Evolutionary conservation across 257 asterid genomes (phyloP).

Genomic region (Striga asiatica): DNA sequence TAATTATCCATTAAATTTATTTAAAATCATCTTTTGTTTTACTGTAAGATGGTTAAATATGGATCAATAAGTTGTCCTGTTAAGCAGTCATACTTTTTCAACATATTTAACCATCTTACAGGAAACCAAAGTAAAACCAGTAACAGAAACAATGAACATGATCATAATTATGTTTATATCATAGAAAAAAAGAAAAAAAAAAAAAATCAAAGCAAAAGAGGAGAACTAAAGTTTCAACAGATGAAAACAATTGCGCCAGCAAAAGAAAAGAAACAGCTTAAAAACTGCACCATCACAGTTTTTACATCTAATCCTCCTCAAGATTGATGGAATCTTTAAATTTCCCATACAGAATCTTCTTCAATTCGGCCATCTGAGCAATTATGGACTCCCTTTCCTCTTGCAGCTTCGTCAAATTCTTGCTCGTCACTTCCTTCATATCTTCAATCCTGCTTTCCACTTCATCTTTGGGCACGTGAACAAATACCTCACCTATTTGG

Average conservation of each 20-base stretch:
- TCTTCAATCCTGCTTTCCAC: slow-evolving; percentile 52
- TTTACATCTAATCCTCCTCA: slow-evolving; percentile 44
- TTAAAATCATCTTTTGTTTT: too few species aligned
- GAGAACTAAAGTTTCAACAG: neutral
- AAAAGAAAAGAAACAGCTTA: neutral
- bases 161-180: neutral
- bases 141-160: neutral
- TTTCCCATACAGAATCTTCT: slow-evolving; percentile 66
- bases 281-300: too few species aligned
- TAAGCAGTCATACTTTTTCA: too few species aligned
- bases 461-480: slow-evolving; percentile 72
- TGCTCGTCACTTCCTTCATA: slow-evolving; percentile 56
- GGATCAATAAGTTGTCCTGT: too few species aligned
- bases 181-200: too few species aligned
- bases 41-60: too few species aligned
- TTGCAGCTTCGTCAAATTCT: slow-evolving; percentile 57
- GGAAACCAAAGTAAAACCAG: too few species aligned
- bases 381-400: slow-evolving; percentile 65
- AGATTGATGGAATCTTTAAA: slow-evolving; percentile 88
- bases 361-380: slow-evolving; percentile 69
- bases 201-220: neutral
- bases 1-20: too few species aligned
- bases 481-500: slow-evolving; percentile 90
- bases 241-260: neutral
- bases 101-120: too few species aligned